Conservation (phyloP, 73 alveolate genomes). For the Strombidium stylifer region DNA sequence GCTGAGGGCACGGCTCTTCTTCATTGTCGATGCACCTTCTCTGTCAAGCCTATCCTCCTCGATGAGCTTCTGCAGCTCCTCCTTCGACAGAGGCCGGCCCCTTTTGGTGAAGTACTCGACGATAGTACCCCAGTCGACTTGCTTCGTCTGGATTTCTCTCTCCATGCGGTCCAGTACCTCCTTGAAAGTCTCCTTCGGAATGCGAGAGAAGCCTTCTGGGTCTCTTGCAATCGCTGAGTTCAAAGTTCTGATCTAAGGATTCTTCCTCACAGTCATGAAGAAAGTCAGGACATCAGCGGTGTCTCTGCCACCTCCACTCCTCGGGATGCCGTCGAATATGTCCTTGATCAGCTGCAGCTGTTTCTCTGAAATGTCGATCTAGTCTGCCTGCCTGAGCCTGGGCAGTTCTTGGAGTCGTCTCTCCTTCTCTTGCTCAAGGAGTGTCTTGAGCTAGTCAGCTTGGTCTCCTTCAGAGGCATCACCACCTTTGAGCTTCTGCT, state of each 20-base stretch:
- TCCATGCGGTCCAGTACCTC: constrained; percentile 77
- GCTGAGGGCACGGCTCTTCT: constrained; percentile 9
- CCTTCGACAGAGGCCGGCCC: constrained; percentile 74
- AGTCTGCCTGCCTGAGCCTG: constrained; percentile 34
- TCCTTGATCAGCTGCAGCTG: constrained; percentile 36
- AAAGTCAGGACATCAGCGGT: constrained; percentile 29
- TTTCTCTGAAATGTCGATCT: constrained; percentile 39
- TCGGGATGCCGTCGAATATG: constrained; percentile 39
- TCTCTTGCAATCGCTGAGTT: constrained; percentile 46
- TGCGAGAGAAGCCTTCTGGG: constrained; percentile 51
- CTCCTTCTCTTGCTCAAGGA: constrained; percentile 37
- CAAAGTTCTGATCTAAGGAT: constrained; percentile 20
- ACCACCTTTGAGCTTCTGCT: no score
- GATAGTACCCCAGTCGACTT: constrained; percentile 69
- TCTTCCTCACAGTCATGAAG: constrained; percentile 34
- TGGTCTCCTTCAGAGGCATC: no score
- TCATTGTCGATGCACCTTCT: constrained; percentile 34
- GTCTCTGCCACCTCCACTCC: neutral
- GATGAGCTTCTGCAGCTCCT: constrained; percentile 36
- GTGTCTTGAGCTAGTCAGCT: neutral
- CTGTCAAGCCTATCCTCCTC: constrained; percentile 27
- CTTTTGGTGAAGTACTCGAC: constrained; percentile 73
- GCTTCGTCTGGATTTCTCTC: constrained; percentile 39
- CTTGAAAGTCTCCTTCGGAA: constrained; percentile 61
- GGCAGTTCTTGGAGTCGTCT: constrained; percentile 46